Percentiles rank a stretch among this genome's conserved stretches.
Conservation (phyloP, 2,329 filamentous ascomycete species). For the Magnaporthales sp. region DNA sequence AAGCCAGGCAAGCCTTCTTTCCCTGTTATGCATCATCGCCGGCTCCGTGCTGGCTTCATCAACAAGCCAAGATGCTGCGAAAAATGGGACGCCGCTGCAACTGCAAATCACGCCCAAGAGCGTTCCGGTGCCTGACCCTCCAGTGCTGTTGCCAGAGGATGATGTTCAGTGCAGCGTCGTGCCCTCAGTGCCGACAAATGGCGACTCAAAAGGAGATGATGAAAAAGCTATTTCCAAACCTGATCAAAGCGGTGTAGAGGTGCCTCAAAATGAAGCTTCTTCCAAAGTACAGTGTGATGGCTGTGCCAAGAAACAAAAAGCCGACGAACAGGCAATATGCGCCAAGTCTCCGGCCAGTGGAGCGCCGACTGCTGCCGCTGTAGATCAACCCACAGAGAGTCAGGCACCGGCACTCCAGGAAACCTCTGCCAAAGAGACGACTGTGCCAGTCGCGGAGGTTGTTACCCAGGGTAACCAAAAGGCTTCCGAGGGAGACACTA, state of each 20-base stretch:
- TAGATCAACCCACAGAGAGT: neutral
- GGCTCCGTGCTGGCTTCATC: neutral
- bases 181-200: neutral
- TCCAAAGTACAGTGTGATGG: neutral
- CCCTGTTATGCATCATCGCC: neutral
- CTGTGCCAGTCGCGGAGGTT: neutral
- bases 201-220: neutral
- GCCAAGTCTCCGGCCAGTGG: neutral
- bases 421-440: neutral
- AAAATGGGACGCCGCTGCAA: neutral
- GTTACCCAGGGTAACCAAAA: neutral
- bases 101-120: neutral
- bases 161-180: too few species aligned
- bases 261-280: neutral
- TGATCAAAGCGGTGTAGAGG: neutral
- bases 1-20: neutral
- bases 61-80: neutral
- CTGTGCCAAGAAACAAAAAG: neutral
- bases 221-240: neutral
- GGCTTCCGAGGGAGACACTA: neutral
- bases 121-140: neutral
- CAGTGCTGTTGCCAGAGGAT: constrained; percentile 1
- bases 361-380: neutral
- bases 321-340: neutral
- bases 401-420: neutral